Percentiles rank a stretch among this genome's conserved stretches.
phyloP scores from a whole-genome alignment of 148 eudicot species.

The Polygonum aviculare region DNA sequence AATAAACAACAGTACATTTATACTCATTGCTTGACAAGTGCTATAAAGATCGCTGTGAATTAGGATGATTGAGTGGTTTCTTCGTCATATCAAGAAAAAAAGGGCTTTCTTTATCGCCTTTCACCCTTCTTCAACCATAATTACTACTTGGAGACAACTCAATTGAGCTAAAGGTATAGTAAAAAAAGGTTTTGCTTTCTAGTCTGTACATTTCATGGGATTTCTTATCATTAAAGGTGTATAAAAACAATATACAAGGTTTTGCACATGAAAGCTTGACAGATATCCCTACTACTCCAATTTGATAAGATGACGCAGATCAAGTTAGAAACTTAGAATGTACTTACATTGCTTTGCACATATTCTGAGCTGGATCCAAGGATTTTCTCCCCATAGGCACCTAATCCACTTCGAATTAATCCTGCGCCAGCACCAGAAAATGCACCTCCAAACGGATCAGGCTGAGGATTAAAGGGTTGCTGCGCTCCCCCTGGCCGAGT shows the following conservation, averaged over 20 bases:
- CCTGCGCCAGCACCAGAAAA: conserved; percentile 76
- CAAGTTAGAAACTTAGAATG: background rate
- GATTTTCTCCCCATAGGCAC: conserved; percentile 90
- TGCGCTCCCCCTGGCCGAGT: conserved; percentile 46
- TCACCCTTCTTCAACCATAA: background rate
- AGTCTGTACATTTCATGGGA: background rate
- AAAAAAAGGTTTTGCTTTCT: background rate
- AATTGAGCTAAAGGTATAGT: background rate
- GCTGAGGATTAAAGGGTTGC: conserved; percentile 44
- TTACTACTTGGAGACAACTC: background rate
- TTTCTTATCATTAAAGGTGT: background rate
- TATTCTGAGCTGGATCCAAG: conserved; percentile 92
- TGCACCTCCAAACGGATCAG: conserved; percentile 66
- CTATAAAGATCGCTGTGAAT: background rate
- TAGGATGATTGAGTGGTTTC: background rate
- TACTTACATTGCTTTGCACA: conserved; percentile 97
- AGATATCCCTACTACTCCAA: background rate
- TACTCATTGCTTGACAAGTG: background rate
- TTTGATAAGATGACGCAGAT: background rate
- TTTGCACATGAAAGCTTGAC: background rate
- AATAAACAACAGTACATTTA: background rate
- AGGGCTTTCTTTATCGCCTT: background rate
- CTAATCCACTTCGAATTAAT: conserved; percentile 72
- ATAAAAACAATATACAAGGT: background rate
- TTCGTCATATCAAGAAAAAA: background rate